Conservation (phyloP, 805 yeast genomes). For the Middelhovenomyces tepae region DNA sequence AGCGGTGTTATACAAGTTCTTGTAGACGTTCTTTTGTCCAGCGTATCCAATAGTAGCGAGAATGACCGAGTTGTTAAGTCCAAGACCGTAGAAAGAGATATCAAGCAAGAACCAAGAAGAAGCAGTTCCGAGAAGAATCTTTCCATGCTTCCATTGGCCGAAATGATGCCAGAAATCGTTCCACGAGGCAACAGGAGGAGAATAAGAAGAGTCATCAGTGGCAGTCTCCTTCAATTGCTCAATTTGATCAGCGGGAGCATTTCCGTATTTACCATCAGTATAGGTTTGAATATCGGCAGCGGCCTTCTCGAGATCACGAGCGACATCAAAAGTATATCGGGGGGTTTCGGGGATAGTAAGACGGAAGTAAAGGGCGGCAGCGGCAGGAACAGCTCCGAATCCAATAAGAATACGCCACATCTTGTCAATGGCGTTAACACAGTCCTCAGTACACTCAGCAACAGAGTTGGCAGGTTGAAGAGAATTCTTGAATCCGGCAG, state of each 20-base stretch:
- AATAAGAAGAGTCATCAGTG: conserved; percentile 40
- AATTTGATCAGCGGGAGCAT: conserved; percentile 40
- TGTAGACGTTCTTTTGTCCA: conserved; percentile 58
- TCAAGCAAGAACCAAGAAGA: conserved; percentile 88
- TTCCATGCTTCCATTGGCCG: conserved; percentile 78
- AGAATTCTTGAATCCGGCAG: conserved; percentile 65
- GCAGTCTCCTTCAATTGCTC: conserved; percentile 39
- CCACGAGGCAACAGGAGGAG: conserved; percentile 76
- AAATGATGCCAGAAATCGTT: conserved; percentile 66
- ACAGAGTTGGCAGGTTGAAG: conserved; percentile 46
- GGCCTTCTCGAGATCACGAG: conserved; percentile 44
- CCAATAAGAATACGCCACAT: conserved; percentile 93
- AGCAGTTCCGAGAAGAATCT: conserved; percentile 79
- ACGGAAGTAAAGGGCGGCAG: conserved; percentile 74
- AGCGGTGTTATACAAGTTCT: conserved; percentile 62
- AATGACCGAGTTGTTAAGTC: conserved; percentile 72
- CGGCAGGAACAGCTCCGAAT: conserved; percentile 85
- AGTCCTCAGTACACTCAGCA: conserved; percentile 52
- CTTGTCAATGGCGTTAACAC: conserved; percentile 76
- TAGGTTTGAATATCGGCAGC: conserved; percentile 27
- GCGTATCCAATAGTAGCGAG: conserved; percentile 82
- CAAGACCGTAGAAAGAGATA: conserved; percentile 84
- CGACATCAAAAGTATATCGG: conserved; percentile 65
- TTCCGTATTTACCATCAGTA: conserved; percentile 43
- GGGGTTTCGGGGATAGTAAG: conserved; percentile 94